These are phyloP conservation scores for Lachancea fermentati DNA, from an alignment of 805 yeast genomes.

Conservation along the genomic window DNA sequence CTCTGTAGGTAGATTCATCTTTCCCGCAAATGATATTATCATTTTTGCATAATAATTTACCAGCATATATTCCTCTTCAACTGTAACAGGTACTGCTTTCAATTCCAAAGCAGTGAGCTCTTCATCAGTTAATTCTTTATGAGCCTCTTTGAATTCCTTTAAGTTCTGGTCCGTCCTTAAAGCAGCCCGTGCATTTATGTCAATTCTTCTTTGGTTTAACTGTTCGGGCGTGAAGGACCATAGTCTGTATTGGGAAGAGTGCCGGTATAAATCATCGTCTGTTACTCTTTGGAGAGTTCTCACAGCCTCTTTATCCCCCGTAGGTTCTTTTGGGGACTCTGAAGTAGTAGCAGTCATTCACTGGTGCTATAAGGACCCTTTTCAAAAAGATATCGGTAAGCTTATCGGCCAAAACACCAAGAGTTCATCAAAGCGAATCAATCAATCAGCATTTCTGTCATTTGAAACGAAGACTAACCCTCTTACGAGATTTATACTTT, in stretches of 20 bases:
- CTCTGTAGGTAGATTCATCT: conserved; percentile 80
- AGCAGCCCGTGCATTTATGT: conserved; percentile 53
- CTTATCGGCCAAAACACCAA: too few relatives aligned
- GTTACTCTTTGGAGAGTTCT: conserved; percentile 38
- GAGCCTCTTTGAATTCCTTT: conserved; percentile 23
- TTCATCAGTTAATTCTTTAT: conserved; percentile 28
- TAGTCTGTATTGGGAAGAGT: conserved; percentile 73
- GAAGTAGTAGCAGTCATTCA: neutral
- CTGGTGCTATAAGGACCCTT: too few relatives aligned
- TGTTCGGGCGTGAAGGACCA: conserved; percentile 78
- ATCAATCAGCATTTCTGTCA: too few relatives aligned
- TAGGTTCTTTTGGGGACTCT: neutral
- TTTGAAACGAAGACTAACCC: too few relatives aligned
- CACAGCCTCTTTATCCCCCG: neutral
- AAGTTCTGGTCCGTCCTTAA: conserved; percentile 31
- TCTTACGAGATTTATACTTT: too few relatives aligned
- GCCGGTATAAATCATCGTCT: conserved; percentile 82
- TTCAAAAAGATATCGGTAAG: too few relatives aligned
- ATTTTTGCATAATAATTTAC: conserved; percentile 69
- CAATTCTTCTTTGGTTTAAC: conserved; percentile 43
- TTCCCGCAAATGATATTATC: conserved; percentile 62
- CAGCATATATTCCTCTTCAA: conserved; percentile 65
- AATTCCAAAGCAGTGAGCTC: conserved; percentile 25
- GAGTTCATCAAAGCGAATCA: too few relatives aligned
- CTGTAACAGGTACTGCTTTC: conserved; percentile 42